A percentile compares a stretch with the other conserved stretches of the same genome.
These are phyloP conservation scores for Oryza meridionalis DNA, from an alignment of 176 grass and related monocot species.

Conservation along the genomic window DNA sequence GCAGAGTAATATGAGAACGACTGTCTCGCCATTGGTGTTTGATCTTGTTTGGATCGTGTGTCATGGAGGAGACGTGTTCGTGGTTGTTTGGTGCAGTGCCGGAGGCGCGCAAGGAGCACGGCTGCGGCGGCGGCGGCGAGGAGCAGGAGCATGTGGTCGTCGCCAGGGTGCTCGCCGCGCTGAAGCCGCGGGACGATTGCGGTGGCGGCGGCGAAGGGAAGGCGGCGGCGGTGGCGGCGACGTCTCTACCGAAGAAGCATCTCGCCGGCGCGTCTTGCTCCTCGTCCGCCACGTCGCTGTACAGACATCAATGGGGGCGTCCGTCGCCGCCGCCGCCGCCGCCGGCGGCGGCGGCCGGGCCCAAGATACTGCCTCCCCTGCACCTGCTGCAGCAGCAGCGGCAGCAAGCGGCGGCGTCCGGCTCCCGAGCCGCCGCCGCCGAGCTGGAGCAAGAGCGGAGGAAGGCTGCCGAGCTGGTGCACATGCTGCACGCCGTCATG, in stretches of 20 bases:
- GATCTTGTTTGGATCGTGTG: background rate
- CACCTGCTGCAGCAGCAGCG: slow-evolving; percentile 52
- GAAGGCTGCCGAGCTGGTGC: slow-evolving; percentile 40
- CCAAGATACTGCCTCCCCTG: slow-evolving; percentile 58
- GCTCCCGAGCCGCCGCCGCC: background rate
- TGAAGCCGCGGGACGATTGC: slow-evolving; percentile 50
- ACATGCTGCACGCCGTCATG: slow-evolving; percentile 44
- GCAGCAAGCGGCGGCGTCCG: slow-evolving; percentile 8
- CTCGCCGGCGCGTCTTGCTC: background rate
- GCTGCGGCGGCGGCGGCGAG: slow-evolving; percentile 16
- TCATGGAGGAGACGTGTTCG: background rate
- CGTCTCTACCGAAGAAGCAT: slow-evolving; percentile 11
- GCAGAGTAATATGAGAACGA: slow-evolving; percentile 49
- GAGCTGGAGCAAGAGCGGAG: slow-evolving; percentile 29
- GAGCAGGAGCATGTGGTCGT: slow-evolving; percentile 82
- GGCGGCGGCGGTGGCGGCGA: too few species aligned
- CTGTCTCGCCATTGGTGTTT: background rate
- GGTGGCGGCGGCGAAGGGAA: background rate
- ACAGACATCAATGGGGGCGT: slow-evolving; percentile 53
- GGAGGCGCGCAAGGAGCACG: slow-evolving; percentile 60
- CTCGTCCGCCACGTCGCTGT: slow-evolving; percentile 34
- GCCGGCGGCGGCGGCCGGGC: background rate
- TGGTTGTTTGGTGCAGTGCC: slow-evolving; percentile 47
- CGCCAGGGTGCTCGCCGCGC: slow-evolving; percentile 53
- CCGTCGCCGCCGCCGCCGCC: background rate